A percentile compares a stretch with the other conserved stretches of the same genome.
Conservation (phyloP, 345 rosid genomes). For the Rhodamnia rubescens region DNA sequence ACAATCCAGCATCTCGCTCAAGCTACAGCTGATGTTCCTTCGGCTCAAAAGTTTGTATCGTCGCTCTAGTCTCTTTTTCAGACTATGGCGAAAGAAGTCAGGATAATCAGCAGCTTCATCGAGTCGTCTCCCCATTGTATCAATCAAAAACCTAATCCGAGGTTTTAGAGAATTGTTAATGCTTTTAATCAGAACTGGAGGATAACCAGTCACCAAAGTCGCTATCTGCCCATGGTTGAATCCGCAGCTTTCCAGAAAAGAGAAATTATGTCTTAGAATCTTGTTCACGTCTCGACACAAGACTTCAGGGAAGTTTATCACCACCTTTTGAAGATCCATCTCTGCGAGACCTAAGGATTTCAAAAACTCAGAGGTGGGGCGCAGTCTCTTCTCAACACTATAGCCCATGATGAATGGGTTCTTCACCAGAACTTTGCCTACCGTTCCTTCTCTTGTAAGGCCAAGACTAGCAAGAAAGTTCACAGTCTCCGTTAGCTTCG, state of each 20-base stretch:
- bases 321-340: constrained; percentile 1
- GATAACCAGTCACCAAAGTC: constrained; percentile 8
- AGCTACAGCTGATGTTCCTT: constrained; percentile 1
- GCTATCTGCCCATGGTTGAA: constrained; percentile 5
- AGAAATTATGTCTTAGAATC: constrained; percentile 2
- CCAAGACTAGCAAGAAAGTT: constrained; percentile 9
- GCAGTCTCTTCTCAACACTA: constrained; percentile 11
- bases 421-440: constrained; percentile 6
- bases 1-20: constrained; percentile 13
- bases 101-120: constrained; percentile 12
- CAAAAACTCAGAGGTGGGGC: constrained; percentile 11
- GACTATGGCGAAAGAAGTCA: constrained; percentile 10
- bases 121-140: constrained; percentile 8
- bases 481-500: constrained; percentile 4
- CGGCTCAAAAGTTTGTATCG: constrained; percentile 7
- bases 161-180: constrained; percentile 10
- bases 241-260: constrained; percentile 3
- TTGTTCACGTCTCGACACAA: constrained; percentile 8
- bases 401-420: constrained; percentile 13
- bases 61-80: constrained; percentile 11
- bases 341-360: constrained; percentile 3
- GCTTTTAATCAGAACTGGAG: constrained; percentile 11
- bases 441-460: constrained; percentile 9
- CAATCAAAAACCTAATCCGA: constrained; percentile 7
- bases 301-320: constrained; percentile 9